Conservation (phyloP, 352 stramenopile genomes). For the Pythium aquatile region DNA sequence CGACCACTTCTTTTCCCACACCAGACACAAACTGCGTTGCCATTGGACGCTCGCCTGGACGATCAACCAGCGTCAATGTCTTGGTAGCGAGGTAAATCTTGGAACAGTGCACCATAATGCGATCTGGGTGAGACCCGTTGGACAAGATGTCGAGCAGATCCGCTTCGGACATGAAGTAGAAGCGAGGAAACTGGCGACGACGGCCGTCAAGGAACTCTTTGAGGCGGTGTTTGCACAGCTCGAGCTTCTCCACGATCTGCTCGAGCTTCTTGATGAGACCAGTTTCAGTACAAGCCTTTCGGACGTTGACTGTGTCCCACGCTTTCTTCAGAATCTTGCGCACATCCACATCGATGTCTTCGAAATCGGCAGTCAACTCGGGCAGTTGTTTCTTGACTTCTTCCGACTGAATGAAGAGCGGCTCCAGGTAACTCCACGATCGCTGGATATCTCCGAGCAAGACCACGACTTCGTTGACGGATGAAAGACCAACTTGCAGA, state of each 20-base stretch:
- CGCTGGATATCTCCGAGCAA: constrained; percentile 95
- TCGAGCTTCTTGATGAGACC: constrained; percentile 91
- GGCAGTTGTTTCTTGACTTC: constrained; percentile 96
- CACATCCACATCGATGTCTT: constrained; percentile 93
- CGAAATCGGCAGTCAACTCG: constrained; percentile 92
- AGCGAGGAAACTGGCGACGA: constrained; percentile 92
- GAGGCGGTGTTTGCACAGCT: constrained; percentile 93
- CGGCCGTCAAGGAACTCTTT: constrained; percentile 95
- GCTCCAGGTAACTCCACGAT: constrained; percentile 95
- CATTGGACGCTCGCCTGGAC: constrained; percentile 60
- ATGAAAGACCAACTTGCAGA: constrained; percentile 86
- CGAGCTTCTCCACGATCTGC: constrained; percentile 90
- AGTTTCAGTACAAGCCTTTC: constrained; percentile 85
- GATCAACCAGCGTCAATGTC: constrained; percentile 84
- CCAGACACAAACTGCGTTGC: constrained; percentile 92
- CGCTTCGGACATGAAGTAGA: constrained; percentile 90
- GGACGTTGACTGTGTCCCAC: constrained; percentile 90
- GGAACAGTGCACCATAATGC: constrained; percentile 94
- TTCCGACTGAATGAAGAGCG: constrained; percentile 95
- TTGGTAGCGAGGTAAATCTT: constrained; percentile 96
- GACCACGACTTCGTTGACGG: constrained; percentile 92
- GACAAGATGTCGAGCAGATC: constrained; percentile 96
- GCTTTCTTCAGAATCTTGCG: constrained; percentile 82
- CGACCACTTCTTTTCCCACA: constrained; percentile 92
- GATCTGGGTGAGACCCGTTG: constrained; percentile 92